Evolutionary conservation across 83 land plant species (phyloP).

Genomic region (Diphasiastrum complanatum): DNA sequence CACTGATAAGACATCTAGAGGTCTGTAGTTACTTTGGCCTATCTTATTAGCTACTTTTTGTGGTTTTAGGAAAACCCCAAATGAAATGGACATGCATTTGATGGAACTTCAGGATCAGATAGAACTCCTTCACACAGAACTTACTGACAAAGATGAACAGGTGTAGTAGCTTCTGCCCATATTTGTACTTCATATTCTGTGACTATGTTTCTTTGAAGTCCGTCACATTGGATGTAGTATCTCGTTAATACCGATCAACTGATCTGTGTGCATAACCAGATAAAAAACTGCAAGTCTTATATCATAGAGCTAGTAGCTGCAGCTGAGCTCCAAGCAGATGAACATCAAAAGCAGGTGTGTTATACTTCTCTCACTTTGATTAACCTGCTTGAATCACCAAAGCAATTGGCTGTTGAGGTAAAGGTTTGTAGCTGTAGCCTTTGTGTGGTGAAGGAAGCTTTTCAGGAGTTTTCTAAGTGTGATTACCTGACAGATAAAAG

Average conservation of each 20-base stretch:
- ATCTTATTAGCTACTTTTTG: too few relatives aligned
- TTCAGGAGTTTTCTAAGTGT: not conserved
- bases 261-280: slow-evolving; percentile 8
- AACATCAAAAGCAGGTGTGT: slow-evolving; percentile 22
- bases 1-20: too few relatives aligned
- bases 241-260: too few relatives aligned
- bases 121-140: not conserved
- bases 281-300: slow-evolving; percentile 4
- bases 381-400: too few relatives aligned
- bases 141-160: slow-evolving; percentile 11
- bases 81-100: not conserved
- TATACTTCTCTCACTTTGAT: not conserved
- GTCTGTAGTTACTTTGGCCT: too few relatives aligned
- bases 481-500: slow-evolving; percentile 9
- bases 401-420: too few relatives aligned
- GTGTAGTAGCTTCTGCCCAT: not conserved
- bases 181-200: not conserved
- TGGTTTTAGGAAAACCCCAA: too few relatives aligned
- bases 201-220: not conserved
- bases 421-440: not conserved
- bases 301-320: slow-evolving; percentile 18
- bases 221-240: too few relatives aligned
- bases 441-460: not conserved
- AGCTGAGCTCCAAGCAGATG: slow-evolving; percentile 20
- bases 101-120: slow-evolving; percentile 8